A percentile compares a stretch with the other conserved stretches of the same genome.
Conservation (phyloP, 768 basidiomycete genomes). For the Hericium erinaceus region DNA sequence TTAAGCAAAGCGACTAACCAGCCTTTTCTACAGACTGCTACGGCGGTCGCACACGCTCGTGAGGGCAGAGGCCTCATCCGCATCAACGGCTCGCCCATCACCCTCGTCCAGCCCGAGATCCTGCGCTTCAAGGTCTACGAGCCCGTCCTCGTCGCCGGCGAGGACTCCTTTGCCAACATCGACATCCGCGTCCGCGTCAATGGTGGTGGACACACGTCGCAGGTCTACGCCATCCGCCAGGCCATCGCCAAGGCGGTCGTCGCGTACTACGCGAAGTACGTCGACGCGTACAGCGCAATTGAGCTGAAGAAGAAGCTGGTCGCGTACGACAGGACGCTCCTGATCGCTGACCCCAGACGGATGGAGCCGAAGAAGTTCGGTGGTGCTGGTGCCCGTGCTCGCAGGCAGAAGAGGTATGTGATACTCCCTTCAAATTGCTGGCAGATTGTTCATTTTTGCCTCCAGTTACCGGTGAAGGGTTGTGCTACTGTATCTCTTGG, state of each 20-base stretch:
- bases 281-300: conserved; percentile 94
- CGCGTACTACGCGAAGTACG: conserved; percentile 97
- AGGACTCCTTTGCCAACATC: conserved; percentile 76
- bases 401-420: conserved; percentile 89
- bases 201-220: conserved; percentile 98
- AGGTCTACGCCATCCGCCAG: conserved; percentile 98
- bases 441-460: background rate
- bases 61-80: conserved; percentile 95
- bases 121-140: conserved; percentile 98
- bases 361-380: conserved; percentile 99
- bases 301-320: conserved; percentile 98
- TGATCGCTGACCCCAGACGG: conserved; percentile 92
- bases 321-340: conserved; percentile 84
- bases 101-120: conserved; percentile 90
- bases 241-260: conserved; percentile 97
- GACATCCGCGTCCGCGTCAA: conserved; percentile 98
- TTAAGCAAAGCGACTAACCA: background rate
- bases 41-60: conserved; percentile 93
- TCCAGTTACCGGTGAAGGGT: conserved; percentile 70
- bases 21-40: conserved; percentile 64
- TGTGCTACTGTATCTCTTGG: conserved; percentile 27
- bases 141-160: conserved; percentile 87
- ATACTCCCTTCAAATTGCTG: background rate
- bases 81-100: conserved; percentile 94
- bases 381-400: conserved; percentile 95